Percentiles rank a stretch among this genome's conserved stretches.
phyloP scores from a whole-genome alignment of 106 monocot species.

The Cymbidium sinense region DNA sequence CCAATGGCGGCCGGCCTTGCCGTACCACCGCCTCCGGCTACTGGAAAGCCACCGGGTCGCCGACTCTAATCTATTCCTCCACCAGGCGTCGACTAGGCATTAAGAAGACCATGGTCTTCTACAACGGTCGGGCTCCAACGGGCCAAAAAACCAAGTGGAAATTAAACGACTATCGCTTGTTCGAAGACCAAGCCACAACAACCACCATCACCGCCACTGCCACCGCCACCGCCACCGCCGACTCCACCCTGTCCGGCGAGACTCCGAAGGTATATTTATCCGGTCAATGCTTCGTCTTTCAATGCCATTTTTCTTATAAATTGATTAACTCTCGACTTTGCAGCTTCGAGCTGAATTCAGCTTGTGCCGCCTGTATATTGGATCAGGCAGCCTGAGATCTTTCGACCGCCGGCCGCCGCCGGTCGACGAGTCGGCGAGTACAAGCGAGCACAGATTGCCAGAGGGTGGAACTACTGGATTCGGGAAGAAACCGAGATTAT shows the following conservation, averaged over 20 bases:
- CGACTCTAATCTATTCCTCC: slow-evolving; percentile 30
- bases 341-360: slow-evolving; percentile 61
- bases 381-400: slow-evolving; percentile 29
- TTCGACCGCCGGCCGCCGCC: slow-evolving; percentile 53
- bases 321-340: background rate
- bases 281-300: background rate
- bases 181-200: slow-evolving; percentile 6
- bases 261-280: slow-evolving; percentile 3
- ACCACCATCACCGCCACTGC: background rate
- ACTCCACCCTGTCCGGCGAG: background rate
- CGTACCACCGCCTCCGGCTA: slow-evolving; percentile 66
- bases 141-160: slow-evolving; percentile 73
- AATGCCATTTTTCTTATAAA: background rate
- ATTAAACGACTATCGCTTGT: slow-evolving; percentile 68
- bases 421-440: background rate
- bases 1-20: slow-evolving; percentile 56
- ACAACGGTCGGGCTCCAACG: slow-evolving; percentile 43
- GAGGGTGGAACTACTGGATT: background rate
- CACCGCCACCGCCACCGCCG: background rate
- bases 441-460: background rate
- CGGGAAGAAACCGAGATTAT: background rate
- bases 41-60: slow-evolving; percentile 83
- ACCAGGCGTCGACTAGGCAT: slow-evolving; percentile 26
- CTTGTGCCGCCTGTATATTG: slow-evolving; percentile 62
- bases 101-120: slow-evolving; percentile 83